These are phyloP conservation scores for Skeletonema marinoi DNA, from an alignment of 108 stramenopile species.

Conservation along the genomic window DNA sequence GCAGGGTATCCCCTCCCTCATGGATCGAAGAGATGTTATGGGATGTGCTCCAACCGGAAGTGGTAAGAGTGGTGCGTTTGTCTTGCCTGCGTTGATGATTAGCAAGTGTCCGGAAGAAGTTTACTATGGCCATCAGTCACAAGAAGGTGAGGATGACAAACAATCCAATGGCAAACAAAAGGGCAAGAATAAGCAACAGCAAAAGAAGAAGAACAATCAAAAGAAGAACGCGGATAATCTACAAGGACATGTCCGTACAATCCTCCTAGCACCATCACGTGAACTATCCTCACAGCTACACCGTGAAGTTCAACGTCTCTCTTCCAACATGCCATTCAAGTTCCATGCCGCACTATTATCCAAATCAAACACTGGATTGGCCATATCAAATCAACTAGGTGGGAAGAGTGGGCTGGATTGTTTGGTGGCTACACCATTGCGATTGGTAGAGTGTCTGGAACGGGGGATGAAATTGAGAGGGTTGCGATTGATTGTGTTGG, in stretches of 20 bases:
- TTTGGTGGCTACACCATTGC: slow-evolving; percentile 75
- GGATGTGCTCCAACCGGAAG: slow-evolving; percentile 89
- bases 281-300: slow-evolving; percentile 95
- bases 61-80: slow-evolving; percentile 90
- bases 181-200: slow-evolving; percentile 38
- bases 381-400: slow-evolving; percentile 65
- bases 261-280: slow-evolving; percentile 92
- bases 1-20: slow-evolving; percentile 84
- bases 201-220: slow-evolving; percentile 38
- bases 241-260: slow-evolving; percentile 70
- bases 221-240: slow-evolving; percentile 11
- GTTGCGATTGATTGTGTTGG: slow-evolving; percentile 89
- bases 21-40: slow-evolving; percentile 83
- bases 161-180: slow-evolving; percentile 18
- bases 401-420: slow-evolving; percentile 80
- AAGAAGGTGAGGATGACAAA: slow-evolving; percentile 32
- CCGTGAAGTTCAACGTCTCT: slow-evolving; percentile 92
- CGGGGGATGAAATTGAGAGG: slow-evolving; percentile 68
- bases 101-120: slow-evolving; percentile 66
- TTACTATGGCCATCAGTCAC: slow-evolving; percentile 47
- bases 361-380: slow-evolving; percentile 81
- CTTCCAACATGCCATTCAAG: slow-evolving; percentile 80
- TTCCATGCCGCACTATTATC: slow-evolving; percentile 70
- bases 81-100: slow-evolving; percentile 87
- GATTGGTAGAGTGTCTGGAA: slow-evolving; percentile 77